phyloP scores from a whole-genome alignment of 352 stramenopile species.

The Globisporangium echinulatum region DNA sequence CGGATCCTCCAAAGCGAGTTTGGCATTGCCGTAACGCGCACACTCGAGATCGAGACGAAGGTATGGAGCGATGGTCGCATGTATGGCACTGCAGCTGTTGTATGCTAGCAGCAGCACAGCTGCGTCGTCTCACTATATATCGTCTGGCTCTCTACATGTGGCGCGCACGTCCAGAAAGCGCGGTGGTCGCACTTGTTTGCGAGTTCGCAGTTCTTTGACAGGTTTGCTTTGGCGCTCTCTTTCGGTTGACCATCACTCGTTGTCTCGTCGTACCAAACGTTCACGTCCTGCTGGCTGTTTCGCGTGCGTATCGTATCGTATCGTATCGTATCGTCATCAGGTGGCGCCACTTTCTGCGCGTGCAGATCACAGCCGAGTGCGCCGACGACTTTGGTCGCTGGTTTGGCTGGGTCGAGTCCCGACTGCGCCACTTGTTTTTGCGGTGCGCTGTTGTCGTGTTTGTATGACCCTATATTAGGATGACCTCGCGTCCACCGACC shows the following conservation, averaged over 20 bases:
- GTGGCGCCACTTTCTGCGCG: slow-evolving; percentile 74
- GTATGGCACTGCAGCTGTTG: too few species aligned
- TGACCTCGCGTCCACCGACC: too few species aligned
- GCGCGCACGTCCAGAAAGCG: slow-evolving; percentile 34
- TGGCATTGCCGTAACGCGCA: slow-evolving; percentile 45
- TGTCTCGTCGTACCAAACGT: not conserved
- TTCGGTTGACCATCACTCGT: slow-evolving; percentile 6
- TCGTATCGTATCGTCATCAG: slow-evolving; percentile 15
- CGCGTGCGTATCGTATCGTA: too few species aligned
- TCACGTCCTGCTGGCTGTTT: too few species aligned
- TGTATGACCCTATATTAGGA: not conserved
- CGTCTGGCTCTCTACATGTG: not conserved
- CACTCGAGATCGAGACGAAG: slow-evolving; percentile 80
- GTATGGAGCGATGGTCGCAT: slow-evolving; percentile 16
- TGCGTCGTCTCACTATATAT: too few species aligned
- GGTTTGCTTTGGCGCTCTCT: slow-evolving; percentile 24
- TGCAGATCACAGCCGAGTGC: slow-evolving; percentile 58
- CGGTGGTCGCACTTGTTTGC: slow-evolving; percentile 79
- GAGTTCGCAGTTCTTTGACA: slow-evolving; percentile 65
- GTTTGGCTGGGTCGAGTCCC: slow-evolving; percentile 87
- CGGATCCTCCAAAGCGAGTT: slow-evolving; percentile 74
- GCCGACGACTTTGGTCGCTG: slow-evolving; percentile 56
- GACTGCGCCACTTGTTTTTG: slow-evolving; percentile 74
- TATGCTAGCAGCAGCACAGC: too few species aligned
- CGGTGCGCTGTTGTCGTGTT: slow-evolving; percentile 25